Evolutionary conservation across 2,329 filamentous ascomycete genomes (phyloP).

Genomic region (Penicillium sp.): DNA sequence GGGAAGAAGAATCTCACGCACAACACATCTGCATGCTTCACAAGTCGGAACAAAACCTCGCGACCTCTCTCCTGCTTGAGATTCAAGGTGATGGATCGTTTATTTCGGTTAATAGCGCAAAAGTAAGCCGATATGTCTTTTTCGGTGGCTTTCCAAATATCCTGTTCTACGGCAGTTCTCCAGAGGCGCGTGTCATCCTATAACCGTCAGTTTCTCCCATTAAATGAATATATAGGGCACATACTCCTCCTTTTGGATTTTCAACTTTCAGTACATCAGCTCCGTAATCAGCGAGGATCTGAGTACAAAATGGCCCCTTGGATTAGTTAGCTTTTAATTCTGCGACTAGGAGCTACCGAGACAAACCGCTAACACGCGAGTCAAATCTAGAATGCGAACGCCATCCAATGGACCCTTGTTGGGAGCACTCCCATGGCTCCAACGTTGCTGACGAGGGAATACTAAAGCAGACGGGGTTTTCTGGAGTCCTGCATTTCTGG

Average conservation of each 20-base stretch:
- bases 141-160: slow-evolving; percentile 29
- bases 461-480: neutral
- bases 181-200: slow-evolving; percentile 40
- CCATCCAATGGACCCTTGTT: slow-evolving; percentile 21
- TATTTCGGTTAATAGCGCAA: slow-evolving; percentile 51
- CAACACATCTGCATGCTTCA: slow-evolving; percentile 45
- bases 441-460: neutral
- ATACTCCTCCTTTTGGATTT: slow-evolving; percentile 37
- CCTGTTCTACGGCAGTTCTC: slow-evolving; percentile 33
- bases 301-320: slow-evolving; percentile 45
- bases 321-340: neutral
- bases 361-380: slow-evolving; percentile 33
- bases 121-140: slow-evolving; percentile 49
- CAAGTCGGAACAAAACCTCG: slow-evolving; percentile 41
- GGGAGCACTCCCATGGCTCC: neutral
- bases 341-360: neutral
- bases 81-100: slow-evolving; percentile 44
- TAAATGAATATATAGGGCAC: slow-evolving; percentile 25
- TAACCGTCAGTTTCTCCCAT: neutral
- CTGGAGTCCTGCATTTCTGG: neutral
- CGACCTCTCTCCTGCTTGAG: slow-evolving; percentile 34
- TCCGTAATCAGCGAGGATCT: slow-evolving; percentile 53
- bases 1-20: slow-evolving; percentile 14
- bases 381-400: slow-evolving; percentile 35
- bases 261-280: slow-evolving; percentile 49